phyloP scores from a whole-genome alignment of 2,329 filamentous ascomycete genomes.

The Talaromyces amestolkiae region DNA sequence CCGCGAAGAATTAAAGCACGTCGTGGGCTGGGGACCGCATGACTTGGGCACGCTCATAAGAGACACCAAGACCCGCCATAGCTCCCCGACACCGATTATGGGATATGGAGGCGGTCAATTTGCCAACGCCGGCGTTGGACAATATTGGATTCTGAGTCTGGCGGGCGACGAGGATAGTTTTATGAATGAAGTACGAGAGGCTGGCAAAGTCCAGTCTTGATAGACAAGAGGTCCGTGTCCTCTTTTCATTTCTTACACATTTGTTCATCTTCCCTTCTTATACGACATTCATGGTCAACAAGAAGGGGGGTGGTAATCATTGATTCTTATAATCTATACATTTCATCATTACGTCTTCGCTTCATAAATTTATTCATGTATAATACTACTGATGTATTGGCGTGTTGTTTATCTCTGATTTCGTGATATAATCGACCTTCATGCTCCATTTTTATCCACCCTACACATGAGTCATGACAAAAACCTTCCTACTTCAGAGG shows the following conservation, averaged over 20 bases:
- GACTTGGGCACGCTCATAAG: constrained; percentile 32
- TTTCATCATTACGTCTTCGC: not conserved
- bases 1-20: constrained; percentile 32
- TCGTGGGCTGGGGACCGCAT: constrained; percentile 40
- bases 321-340: not conserved
- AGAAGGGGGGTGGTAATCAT: not conserved
- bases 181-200: constrained; percentile 43
- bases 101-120: constrained; percentile 38
- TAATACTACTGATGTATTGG: not conserved
- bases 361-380: not conserved
- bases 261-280: not conserved
- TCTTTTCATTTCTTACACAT: not conserved
- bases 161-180: constrained; percentile 43
- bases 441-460: not conserved
- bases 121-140: constrained; percentile 35
- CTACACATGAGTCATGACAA: too few relatives aligned
- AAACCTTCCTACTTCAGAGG: too few relatives aligned
- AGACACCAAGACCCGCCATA: constrained; percentile 32
- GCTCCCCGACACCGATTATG: constrained; percentile 32
- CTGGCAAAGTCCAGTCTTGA: constrained; percentile 39
- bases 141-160: constrained; percentile 43
- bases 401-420: not conserved
- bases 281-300: not conserved
- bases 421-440: not conserved
- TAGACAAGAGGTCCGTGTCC: constrained; percentile 12